Conservation (phyloP, 2,329 filamentous ascomycete species). For the Magnaporthiopsis incrustans region DNA sequence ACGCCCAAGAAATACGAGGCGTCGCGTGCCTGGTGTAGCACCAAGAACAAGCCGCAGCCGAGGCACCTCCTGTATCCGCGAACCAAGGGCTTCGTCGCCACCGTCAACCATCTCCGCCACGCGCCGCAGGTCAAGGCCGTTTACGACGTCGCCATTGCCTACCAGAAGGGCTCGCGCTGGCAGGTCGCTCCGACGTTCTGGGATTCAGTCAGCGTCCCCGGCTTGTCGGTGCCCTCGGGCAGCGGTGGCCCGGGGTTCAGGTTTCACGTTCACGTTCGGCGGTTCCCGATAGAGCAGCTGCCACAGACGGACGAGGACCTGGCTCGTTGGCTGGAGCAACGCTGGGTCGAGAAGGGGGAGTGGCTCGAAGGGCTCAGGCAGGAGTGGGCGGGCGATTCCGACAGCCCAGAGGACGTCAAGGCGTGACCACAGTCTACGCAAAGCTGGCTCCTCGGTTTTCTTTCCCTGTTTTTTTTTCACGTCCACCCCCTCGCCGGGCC, state of each 20-base stretch:
- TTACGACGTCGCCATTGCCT: constrained; percentile 48
- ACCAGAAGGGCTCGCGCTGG: constrained; percentile 31
- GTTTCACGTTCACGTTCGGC: constrained; percentile 42
- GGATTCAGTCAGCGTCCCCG: constrained; percentile 37
- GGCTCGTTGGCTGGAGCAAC: constrained; percentile 42
- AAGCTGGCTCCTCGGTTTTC: constrained; percentile 8
- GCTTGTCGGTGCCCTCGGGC: constrained; percentile 22
- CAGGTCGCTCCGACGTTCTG: constrained; percentile 42
- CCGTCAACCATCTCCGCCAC: constrained; percentile 45
- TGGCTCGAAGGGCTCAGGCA: constrained; percentile 37
- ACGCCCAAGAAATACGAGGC: constrained; percentile 44
- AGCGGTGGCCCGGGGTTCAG: constrained; percentile 28
- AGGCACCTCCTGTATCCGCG: constrained; percentile 52
- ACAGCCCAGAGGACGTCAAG: neutral
- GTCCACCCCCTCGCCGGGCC: neutral
- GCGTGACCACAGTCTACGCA: constrained; percentile 8
- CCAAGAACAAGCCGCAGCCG: constrained; percentile 40
- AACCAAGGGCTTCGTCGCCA: constrained; percentile 53
- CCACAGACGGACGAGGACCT: constrained; percentile 39
- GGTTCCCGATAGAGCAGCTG: constrained; percentile 39
- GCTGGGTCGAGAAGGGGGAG: constrained; percentile 45
- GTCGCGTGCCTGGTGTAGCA: constrained; percentile 43
- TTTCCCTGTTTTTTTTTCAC: neutral
- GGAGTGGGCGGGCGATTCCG: constrained; percentile 27
- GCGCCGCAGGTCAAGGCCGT: constrained; percentile 44